Percentiles rank a stretch among this genome's conserved stretches.
Conservation (phyloP, 1,284 basidiomycete species). For the Lignosus rhinocerotis region DNA sequence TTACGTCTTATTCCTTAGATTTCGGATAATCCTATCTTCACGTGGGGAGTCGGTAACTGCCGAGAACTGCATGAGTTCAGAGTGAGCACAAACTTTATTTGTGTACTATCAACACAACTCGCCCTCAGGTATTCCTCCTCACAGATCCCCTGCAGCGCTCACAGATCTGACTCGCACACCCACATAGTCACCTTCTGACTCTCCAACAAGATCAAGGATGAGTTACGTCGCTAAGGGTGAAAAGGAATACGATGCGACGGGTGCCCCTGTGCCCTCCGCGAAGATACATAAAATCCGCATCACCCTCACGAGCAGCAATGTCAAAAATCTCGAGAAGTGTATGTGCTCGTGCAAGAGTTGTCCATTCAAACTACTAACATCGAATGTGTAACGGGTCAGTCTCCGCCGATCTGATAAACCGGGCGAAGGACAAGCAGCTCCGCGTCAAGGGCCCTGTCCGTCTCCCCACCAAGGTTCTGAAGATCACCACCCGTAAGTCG, state of each 20-base stretch:
- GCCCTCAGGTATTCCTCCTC: constrained; percentile 31
- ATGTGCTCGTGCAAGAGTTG: too few species aligned
- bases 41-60: constrained; percentile 2
- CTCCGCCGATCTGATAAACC: constrained; percentile 95
- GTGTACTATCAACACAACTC: constrained; percentile 32
- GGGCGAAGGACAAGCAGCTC: constrained; percentile 99
- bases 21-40: background rate
- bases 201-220: constrained; percentile 70
- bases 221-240: constrained; percentile 99
- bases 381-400: constrained; percentile 43
- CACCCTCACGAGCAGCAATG: constrained; percentile 97
- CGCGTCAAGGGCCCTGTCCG: constrained; percentile 99
- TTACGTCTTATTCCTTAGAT: too few species aligned
- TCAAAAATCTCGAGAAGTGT: constrained; percentile 99
- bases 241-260: constrained; percentile 96
- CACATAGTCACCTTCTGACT: constrained; percentile 76
- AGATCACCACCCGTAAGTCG: constrained; percentile 98
- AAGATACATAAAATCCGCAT: constrained; percentile 99
- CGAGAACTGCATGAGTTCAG: constrained; percentile 17
- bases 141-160: background rate
- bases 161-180: constrained; percentile 3
- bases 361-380: too few species aligned
- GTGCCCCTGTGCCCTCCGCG: constrained; percentile 79
- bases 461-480: constrained; percentile 97
- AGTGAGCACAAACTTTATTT: constrained; percentile 34